A percentile compares a stretch with the other conserved stretches of the same genome.
Conservation (phyloP, 192 early-diverging fungal species). For the Chytriomyces confervae region DNA sequence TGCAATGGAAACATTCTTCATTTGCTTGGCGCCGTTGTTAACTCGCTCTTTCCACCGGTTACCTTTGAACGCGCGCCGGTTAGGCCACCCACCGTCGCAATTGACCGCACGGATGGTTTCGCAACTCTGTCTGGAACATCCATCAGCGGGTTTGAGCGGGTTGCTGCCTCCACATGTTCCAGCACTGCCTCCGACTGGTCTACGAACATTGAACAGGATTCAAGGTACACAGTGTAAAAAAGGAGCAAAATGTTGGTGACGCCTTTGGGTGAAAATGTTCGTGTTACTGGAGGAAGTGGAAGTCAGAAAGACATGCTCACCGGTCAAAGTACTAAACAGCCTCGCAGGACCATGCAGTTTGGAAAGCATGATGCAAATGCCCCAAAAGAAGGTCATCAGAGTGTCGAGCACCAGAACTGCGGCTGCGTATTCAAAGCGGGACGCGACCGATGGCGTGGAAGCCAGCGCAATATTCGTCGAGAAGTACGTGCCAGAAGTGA, state of each 20-base stretch:
- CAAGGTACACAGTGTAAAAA: background rate
- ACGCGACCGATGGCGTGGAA: too few species aligned
- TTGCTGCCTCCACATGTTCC: background rate
- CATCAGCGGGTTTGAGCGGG: background rate
- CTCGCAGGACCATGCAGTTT: background rate
- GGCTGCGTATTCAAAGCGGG: background rate
- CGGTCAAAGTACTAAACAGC: background rate
- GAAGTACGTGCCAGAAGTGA: too few species aligned
- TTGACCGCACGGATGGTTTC: background rate
- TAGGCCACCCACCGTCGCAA: conserved; percentile 5
- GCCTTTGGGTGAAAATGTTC: background rate
- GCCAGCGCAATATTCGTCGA: too few species aligned
- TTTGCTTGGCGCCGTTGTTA: background rate
- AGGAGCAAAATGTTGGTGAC: background rate
- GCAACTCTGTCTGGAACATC: background rate
- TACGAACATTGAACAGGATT: background rate
- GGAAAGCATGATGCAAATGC: background rate
- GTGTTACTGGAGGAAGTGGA: background rate
- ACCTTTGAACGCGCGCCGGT: background rate
- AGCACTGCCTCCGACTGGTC: background rate
- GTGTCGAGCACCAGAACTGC: background rate
- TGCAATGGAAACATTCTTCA: background rate
- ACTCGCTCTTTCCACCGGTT: conserved; percentile 12
- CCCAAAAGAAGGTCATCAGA: background rate
- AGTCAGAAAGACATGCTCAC: background rate